Percentiles rank a stretch among this genome's conserved stretches.
These are phyloP conservation scores for Colletotrichum spinosum DNA, from an alignment of 2,329 filamentous ascomycete species.

Conservation along the genomic window DNA sequence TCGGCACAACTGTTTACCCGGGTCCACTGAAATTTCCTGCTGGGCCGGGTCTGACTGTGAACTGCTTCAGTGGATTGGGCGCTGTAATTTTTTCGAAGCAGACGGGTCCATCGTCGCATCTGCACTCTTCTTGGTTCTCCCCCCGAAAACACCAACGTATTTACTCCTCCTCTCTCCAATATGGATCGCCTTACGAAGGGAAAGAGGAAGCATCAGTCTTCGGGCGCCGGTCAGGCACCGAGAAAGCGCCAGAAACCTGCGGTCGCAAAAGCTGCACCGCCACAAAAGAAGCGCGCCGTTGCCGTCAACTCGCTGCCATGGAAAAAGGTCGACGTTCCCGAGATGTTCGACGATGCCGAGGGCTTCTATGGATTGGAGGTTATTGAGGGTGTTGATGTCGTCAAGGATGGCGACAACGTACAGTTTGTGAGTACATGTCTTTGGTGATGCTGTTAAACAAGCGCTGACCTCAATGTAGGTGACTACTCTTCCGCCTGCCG, in stretches of 20 bases:
- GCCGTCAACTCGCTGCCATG: constrained; percentile 64
- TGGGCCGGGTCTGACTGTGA: neutral
- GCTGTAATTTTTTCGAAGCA: neutral
- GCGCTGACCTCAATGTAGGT: constrained; percentile 7
- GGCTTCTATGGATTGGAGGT: constrained; percentile 95
- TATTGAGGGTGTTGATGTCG: constrained; percentile 89
- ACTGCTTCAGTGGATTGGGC: neutral
- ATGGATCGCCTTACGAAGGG: constrained; percentile 35
- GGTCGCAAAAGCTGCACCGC: constrained; percentile 9
- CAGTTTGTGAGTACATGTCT: constrained; percentile 60
- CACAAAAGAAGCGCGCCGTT: constrained; percentile 51
- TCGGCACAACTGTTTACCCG: constrained; percentile 30
- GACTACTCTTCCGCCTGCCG: constrained; percentile 15
- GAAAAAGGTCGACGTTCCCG: constrained; percentile 74
- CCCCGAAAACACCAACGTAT: neutral
- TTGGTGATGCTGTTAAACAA: neutral
- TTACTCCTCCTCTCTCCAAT: neutral
- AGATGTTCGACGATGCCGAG: constrained; percentile 87
- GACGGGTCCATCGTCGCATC: neutral
- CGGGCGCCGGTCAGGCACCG: constrained; percentile 21
- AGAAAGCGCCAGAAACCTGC: constrained; percentile 37
- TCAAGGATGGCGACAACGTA: constrained; percentile 71
- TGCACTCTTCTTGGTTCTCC: neutral
- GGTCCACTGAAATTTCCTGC: constrained; percentile 35
- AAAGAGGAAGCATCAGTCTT: constrained; percentile 36